A percentile compares a stretch with the other conserved stretches of the same genome.
Conservation (phyloP, 208 protist species). For the Leishmania tropica region DNA sequence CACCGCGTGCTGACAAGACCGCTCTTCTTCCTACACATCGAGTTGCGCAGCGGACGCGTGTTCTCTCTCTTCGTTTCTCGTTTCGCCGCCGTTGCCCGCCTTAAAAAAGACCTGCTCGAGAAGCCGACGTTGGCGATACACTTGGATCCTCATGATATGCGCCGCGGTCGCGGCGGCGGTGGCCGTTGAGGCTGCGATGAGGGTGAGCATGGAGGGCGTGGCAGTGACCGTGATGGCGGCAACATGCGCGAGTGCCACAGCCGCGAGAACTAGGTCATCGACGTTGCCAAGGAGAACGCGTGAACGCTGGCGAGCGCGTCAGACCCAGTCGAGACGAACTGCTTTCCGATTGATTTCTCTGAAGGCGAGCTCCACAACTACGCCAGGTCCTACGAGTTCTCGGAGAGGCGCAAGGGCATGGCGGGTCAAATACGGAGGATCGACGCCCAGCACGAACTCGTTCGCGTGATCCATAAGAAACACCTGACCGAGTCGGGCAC, state of each 20-base stretch:
- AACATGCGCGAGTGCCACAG: slow-evolving; percentile 16
- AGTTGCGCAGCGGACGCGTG: neutral
- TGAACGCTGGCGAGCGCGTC: neutral
- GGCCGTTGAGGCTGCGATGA: neutral
- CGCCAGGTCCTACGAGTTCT: slow-evolving; percentile 36
- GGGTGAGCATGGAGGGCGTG: slow-evolving; percentile 25
- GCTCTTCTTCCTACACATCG: neutral
- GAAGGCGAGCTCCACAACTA: slow-evolving; percentile 27
- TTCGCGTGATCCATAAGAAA: too few relatives aligned
- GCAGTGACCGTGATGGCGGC: slow-evolving; percentile 18
- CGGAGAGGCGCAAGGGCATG: slow-evolving; percentile 38
- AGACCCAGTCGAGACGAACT: slow-evolving; percentile 27
- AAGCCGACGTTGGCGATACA: neutral
- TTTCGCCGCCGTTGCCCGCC: neutral
- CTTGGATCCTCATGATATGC: neutral
- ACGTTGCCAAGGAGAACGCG: slow-evolving; percentile 20
- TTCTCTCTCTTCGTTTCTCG: neutral
- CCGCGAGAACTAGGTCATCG: slow-evolving; percentile 25
- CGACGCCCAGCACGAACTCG: too few relatives aligned
- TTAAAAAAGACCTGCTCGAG: neutral
- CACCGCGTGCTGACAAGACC: neutral
- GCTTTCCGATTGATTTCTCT: slow-evolving; percentile 30
- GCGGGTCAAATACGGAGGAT: too few relatives aligned
- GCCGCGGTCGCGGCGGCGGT: slow-evolving; percentile 8
- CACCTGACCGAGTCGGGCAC: too few relatives aligned